Base-by-base conservation (phyloP, 1,139 yeast genomes). In the Yamadazyma membranifaciens region DNA sequence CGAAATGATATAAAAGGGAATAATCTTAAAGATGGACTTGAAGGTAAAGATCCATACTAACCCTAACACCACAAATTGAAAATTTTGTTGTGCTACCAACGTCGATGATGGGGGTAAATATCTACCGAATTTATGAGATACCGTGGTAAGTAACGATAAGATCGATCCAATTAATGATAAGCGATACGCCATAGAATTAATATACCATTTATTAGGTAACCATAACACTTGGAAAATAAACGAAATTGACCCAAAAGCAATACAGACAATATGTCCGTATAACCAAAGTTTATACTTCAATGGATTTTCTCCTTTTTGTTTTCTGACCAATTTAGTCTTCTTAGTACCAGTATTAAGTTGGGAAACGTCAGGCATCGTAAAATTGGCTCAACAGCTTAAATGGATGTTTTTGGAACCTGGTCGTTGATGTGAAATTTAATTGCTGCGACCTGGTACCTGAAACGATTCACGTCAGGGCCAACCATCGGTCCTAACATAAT, bases 71-170 rank as follows among this genome's bases (percentile, higher is more conserved):
- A 80, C 60, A 52, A 74, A 78, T 56, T 84, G 92, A 67, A 82
- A 82, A 60, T 83, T 83, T 49, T 80, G 86, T 34, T 84, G 81
- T 13, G 87, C 77, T 36, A 83, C 51, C 55, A 85, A 66, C 9
- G 83, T 73, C 37, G 76, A 67, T 52, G 75, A 69, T 10, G 80
- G 70, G 9, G 91, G 89, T 47, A 73, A 62, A 40, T 68, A 68
- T 39, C 74, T 56, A 12, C 81, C 81, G 65, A 79, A 83, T 48
- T 75, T 78, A 41, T 83, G 83, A 33, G 75, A 57, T 42, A 78
- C 66, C 1, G 87, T 74, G 31, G 81, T 65, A 1, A 73, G 51
- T 51, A 81, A 73, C 2, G 89, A 70, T n/a, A 64, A 44, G 30
- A 78, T 58, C 0, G 81, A 73, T 9, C 91, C 91, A 9, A 78